Evolutionary conservation across 768 basidiomycete genomes (phyloP).

Genomic region (Mycena venus): DNA sequence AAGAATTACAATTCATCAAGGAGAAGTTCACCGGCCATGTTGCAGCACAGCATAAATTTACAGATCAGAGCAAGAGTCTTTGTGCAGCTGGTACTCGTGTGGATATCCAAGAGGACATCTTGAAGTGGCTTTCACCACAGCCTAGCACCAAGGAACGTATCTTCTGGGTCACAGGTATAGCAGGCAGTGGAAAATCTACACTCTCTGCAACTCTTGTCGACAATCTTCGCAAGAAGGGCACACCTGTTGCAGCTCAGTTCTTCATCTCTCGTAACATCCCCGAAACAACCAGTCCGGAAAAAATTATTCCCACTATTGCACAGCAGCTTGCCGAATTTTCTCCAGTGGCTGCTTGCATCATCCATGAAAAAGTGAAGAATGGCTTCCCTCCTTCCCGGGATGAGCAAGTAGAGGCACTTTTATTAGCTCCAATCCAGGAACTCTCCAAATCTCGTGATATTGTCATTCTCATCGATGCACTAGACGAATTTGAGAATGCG

Average conservation of each 20-base stretch:
- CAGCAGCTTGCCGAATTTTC: slow-evolving; percentile 6
- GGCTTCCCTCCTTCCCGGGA: neutral
- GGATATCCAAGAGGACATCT: neutral
- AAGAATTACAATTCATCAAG: neutral
- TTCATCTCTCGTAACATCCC: slow-evolving; percentile 9
- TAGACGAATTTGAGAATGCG: neutral
- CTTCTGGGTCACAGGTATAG: slow-evolving; percentile 1
- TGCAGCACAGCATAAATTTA: no score
- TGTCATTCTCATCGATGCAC: slow-evolving; percentile 16
- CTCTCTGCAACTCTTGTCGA: slow-evolving; percentile 1
- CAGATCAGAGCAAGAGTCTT: no score
- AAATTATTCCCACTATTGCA: slow-evolving; percentile 16
- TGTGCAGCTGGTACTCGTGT: slow-evolving; percentile 6
- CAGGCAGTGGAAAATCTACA: slow-evolving; percentile 12
- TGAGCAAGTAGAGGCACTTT: no score
- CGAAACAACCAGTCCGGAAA: slow-evolving; percentile 3
- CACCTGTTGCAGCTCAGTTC: slow-evolving; percentile 4
- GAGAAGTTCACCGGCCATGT: neutral
- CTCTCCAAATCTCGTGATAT: neutral
- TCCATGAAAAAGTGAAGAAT: neutral
- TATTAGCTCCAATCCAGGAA: slow-evolving; percentile 7
- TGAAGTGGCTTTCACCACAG: neutral
- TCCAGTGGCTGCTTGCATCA: neutral
- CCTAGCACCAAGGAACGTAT: neutral
- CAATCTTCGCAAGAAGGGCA: neutral